Evolutionary conservation across 1,284 basidiomycete species (phyloP).

Genomic region (Meira nashicola): DNA sequence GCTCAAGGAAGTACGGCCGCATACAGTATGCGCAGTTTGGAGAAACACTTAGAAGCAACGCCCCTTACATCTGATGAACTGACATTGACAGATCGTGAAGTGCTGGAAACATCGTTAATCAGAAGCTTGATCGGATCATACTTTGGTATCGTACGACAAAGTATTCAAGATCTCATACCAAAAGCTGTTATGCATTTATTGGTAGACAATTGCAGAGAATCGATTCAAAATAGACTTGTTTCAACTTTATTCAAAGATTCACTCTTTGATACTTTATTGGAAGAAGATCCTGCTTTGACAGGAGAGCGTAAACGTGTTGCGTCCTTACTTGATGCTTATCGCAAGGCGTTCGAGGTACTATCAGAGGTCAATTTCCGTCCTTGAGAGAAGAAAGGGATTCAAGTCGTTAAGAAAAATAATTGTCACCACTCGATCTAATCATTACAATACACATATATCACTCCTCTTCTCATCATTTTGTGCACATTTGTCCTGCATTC

Average conservation of each 20-base stretch:
- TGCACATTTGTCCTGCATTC: too few species aligned
- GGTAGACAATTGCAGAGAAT: conserved; percentile 92
- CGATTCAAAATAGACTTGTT: conserved; percentile 92
- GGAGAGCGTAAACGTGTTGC: conserved; percentile 90
- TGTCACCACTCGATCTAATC: too few species aligned
- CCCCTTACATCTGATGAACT: conserved; percentile 42
- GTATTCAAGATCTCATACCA: conserved; percentile 92
- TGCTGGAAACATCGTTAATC: conserved; percentile 93
- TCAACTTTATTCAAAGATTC: conserved; percentile 75
- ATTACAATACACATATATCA: too few species aligned
- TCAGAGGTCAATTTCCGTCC: too few species aligned
- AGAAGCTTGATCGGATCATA: conserved; percentile 90
- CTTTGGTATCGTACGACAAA: conserved; percentile 91
- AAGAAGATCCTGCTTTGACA: conserved; percentile 92
- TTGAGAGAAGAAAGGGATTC: too few species aligned
- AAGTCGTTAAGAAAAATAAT: too few species aligned
- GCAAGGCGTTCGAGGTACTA: conserved; percentile 63
- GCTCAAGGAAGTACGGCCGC: conserved; percentile 77
- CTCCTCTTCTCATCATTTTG: too few species aligned
- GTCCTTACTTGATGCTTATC: conserved; percentile 90
- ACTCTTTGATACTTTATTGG: conserved; percentile 80
- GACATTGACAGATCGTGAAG: conserved; percentile 71
- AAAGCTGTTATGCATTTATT: conserved; percentile 67
- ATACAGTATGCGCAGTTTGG: conserved; percentile 97
- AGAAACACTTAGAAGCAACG: conserved; percentile 65